Conservation (phyloP, 176 grass and related monocot species). For the Cenchrus fungigraminus region DNA sequence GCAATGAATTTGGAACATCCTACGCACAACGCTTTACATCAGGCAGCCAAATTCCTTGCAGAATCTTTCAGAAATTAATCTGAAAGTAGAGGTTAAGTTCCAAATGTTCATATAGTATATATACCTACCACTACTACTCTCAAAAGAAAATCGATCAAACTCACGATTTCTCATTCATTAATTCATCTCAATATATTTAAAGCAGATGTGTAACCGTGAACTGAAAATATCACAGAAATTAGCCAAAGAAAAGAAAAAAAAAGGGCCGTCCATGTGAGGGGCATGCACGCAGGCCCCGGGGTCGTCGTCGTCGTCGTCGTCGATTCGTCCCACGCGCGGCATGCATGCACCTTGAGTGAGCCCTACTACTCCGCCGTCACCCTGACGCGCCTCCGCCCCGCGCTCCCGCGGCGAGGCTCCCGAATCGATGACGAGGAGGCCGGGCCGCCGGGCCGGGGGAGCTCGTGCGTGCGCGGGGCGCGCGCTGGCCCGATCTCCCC, state of each 20-base stretch:
- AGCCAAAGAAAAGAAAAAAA: not conserved
- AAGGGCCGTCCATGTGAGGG: constrained; percentile 48
- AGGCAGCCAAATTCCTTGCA: not conserved
- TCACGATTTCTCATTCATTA: not conserved
- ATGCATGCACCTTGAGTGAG: constrained; percentile 54
- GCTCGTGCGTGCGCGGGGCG: constrained; percentile 44
- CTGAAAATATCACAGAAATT: constrained; percentile 1
- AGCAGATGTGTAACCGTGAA: not conserved
- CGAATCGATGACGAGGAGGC: not conserved
- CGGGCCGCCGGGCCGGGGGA: not conserved
- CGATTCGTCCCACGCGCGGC: not conserved
- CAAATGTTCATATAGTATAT: not conserved
- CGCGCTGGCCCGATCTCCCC: constrained; percentile 1
- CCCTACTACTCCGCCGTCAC: constrained; percentile 53
- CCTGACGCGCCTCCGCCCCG: constrained; percentile 5
- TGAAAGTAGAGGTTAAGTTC: not conserved
- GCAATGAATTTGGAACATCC: not conserved
- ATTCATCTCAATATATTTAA: not conserved
- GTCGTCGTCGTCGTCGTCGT: constrained; percentile 23
- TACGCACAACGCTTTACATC: not conserved
- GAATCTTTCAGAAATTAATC: not conserved
- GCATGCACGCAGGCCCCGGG: not conserved
- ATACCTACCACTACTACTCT: not conserved
- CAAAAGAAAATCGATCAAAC: not conserved
- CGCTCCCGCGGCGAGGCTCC: constrained; percentile 5